Percentiles rank a stretch among this genome's conserved stretches.
These are phyloP conservation scores for Kuraishia borneana DNA, from an alignment of 805 yeast genomes.

Conservation along the genomic window DNA sequence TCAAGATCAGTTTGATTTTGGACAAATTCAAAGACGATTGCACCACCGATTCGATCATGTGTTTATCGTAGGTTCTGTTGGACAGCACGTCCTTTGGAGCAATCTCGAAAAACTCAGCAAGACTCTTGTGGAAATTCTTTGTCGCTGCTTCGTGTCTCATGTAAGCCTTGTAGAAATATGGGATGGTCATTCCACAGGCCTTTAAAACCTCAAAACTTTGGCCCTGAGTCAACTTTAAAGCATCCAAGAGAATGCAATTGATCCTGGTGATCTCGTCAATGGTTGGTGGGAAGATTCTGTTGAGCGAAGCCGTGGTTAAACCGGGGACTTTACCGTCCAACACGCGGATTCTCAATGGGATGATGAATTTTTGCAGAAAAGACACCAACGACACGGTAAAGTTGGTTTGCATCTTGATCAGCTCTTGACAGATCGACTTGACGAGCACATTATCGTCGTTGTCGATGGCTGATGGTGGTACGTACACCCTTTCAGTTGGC, in stretches of 20 bases:
- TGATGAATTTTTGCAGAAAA: conserved; percentile 65
- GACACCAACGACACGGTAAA: conserved; percentile 63
- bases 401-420: conserved; percentile 61
- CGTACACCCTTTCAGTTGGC: conserved; percentile 60
- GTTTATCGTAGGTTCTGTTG: conserved; percentile 26
- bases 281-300: conserved; percentile 85
- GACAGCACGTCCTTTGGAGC: conserved; percentile 18
- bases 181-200: conserved; percentile 74
- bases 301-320: conserved; percentile 53
- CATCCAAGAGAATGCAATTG: conserved; percentile 73
- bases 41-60: conserved; percentile 49
- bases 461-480: conserved; percentile 34
- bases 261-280: conserved; percentile 88
- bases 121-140: conserved; percentile 40
- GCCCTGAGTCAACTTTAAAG: conserved; percentile 56
- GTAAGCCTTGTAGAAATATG: conserved; percentile 86
- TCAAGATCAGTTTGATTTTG: conserved; percentile 56
- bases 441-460: conserved; percentile 21
- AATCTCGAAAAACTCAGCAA: conserved; percentile 28
- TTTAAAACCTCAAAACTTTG: conserved; percentile 71
- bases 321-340: conserved; percentile 40
- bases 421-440: conserved; percentile 50
- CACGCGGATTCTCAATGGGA: conserved; percentile 67
- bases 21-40: conserved; percentile 64
- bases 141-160: conserved; percentile 93